Base-by-base conservation (phyloP, 345 rosid species). In the Brassica carinata region DNA sequence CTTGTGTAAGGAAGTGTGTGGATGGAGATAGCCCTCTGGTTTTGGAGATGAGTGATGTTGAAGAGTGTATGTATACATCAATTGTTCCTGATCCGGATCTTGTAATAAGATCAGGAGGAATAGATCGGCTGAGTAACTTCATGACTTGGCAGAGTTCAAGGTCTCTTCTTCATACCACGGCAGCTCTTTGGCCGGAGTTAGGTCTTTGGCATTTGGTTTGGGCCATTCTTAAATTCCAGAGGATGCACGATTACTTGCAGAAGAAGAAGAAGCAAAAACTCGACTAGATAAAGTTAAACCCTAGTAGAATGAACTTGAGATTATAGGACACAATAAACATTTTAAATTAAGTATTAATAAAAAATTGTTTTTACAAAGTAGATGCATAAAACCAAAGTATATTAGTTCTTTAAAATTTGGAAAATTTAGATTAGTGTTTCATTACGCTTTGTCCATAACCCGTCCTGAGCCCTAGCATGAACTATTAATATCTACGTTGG, bases 171-270 rank as follows among this genome's bases (percentile, higher is more conserved):
- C 86, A 87, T 59, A 74, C 86, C 15, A 85, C 91, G 5, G 38
- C 76, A 15, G 86, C 80, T 7, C 84, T 92, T 71, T 92, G 94
- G 97, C 96, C 98, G 4, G 96, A 92, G 82, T 86, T 87, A 61
- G 85, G 90, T 18, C 66, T 89, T 4, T 64, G 87, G 89, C 88
- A 90, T 75, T 83, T 90, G 84, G 85, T 85, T 51, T 90, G 91
- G 87, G 87, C 87, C 31, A 83, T 89, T 26, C 77, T 89, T 71
- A 86, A 82, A 71, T 90, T 78, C 85, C 92, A 89, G 76, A 83
- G 86, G 62, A 45, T 74, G 36, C 75, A 89, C 69, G 67, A 82
- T 33, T 87, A 84, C 75, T 85, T 90, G 78, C 81, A 19, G 23
- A 19, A 19, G 23, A 19, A 85, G 75, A 88, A 84, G 74, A 89